phyloP scores from a whole-genome alignment of 805 yeast genomes.

The Maudiozyma serrabonitensis region DNA sequence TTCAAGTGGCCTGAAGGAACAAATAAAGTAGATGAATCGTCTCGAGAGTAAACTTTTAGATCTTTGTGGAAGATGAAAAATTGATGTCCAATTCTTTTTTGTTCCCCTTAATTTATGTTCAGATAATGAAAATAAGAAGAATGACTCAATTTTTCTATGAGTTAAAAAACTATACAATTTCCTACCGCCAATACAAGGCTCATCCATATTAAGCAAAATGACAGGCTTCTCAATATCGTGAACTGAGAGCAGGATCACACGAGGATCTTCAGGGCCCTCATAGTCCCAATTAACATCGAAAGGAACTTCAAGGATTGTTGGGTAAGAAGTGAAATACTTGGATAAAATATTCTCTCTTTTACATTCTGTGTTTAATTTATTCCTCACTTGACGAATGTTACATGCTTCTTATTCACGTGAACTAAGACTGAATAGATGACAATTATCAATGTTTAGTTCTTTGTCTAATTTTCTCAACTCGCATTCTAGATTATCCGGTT shows the following conservation, averaged over 20 bases:
- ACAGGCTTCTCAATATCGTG: constrained; percentile 6
- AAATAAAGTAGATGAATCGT: constrained; percentile 14
- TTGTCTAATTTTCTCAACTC: constrained; percentile 19
- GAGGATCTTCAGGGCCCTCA: constrained; percentile 8
- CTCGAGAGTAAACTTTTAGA: constrained; percentile 6
- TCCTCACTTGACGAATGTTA: constrained; percentile 11
- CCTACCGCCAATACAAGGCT: background rate
- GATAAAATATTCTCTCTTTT: constrained; percentile 4
- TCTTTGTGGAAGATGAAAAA: constrained; percentile 2
- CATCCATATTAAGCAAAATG: constrained; percentile 6
- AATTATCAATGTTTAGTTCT: constrained; percentile 19
- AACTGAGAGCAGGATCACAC: constrained; percentile 1
- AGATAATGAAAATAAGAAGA: background rate
- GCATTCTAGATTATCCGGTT: constrained; percentile 18
- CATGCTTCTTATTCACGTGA: constrained; percentile 11
- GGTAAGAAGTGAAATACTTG: constrained; percentile 5
- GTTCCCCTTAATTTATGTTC: background rate
- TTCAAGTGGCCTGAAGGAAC: constrained; percentile 13
- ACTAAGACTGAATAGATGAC: constrained; percentile 16
- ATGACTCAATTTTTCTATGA: constrained; percentile 4
- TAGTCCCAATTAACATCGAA: background rate
- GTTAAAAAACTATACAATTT: constrained; percentile 5
- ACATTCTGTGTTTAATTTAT: constrained; percentile 10
- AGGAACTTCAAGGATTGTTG: constrained; percentile 3
- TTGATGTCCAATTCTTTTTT: constrained; percentile 11